Percentiles rank a stretch among this genome's conserved stretches.
Conservation (phyloP, 352 stramenopile genomes). For the Phytophthora tentaculata region DNA sequence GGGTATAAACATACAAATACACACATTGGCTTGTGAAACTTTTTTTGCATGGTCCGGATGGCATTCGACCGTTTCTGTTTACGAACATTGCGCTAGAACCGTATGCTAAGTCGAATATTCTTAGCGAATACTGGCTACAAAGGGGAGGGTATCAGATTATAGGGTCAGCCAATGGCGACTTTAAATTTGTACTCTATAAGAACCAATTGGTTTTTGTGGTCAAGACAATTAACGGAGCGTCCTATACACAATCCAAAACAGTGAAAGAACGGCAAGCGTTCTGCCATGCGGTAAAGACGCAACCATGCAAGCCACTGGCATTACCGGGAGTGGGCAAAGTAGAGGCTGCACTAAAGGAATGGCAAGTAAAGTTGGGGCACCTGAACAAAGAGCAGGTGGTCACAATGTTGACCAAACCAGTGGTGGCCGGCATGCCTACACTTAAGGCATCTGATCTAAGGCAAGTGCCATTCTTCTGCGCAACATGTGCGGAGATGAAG, state of each 20-base stretch:
- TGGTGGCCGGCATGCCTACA: slow-evolving; percentile 5
- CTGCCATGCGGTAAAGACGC: slow-evolving; percentile 12
- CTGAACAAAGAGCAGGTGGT: slow-evolving; percentile 10
- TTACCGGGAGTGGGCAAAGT: background rate
- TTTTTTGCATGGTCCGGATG: slow-evolving; percentile 12
- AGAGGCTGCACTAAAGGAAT: background rate
- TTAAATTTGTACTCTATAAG: slow-evolving; percentile 15
- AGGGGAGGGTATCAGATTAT: slow-evolving; percentile 14
- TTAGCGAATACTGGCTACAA: slow-evolving; percentile 15
- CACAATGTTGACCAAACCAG: slow-evolving; percentile 5
- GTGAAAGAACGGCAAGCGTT: slow-evolving; percentile 5
- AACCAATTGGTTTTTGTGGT: slow-evolving; percentile 11
- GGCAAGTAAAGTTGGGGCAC: slow-evolving; percentile 11
- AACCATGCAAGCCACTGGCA: slow-evolving; percentile 5
- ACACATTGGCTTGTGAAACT: slow-evolving; percentile 20
- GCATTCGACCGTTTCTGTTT: slow-evolving; percentile 10
- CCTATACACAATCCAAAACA: slow-evolving; percentile 13
- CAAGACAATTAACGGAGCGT: slow-evolving; percentile 12
- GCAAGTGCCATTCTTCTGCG: slow-evolving; percentile 12
- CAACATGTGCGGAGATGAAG: slow-evolving; percentile 23
- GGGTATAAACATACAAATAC: background rate
- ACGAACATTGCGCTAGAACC: slow-evolving; percentile 18
- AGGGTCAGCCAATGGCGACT: slow-evolving; percentile 6
- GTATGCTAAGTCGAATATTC: slow-evolving; percentile 18
- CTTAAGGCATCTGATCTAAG: background rate